Evolutionary conservation across 2,329 filamentous ascomycete species (phyloP).

Genomic region (Botrytis deweyae): DNA sequence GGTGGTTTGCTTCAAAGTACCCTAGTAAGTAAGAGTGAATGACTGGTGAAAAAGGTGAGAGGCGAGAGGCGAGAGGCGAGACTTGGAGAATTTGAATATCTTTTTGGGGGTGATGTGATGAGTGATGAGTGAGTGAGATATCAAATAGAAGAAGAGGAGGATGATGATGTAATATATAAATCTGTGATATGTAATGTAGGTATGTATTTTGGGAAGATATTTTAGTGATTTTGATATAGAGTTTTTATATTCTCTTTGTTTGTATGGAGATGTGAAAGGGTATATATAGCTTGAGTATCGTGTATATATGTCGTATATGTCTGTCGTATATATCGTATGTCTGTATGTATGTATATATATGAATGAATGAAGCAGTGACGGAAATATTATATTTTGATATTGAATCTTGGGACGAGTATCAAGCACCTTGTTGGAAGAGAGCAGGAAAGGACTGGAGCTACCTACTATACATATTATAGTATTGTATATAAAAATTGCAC

Average conservation of each 20-base stretch:
- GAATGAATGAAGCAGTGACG: background rate
- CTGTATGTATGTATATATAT: background rate
- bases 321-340: too few relatives aligned
- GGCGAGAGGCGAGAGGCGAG: background rate
- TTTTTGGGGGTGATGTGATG: background rate
- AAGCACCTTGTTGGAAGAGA: background rate
- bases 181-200: background rate
- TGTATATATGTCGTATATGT: background rate
- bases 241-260: background rate
- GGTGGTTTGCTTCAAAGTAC: background rate
- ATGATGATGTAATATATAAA: background rate
- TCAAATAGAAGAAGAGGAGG: background rate
- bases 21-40: background rate
- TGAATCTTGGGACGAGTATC: background rate
- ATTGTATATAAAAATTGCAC: background rate
- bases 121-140: background rate
- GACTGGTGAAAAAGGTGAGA: too few relatives aligned
- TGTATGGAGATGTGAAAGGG: background rate
- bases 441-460: too few relatives aligned
- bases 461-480: background rate
- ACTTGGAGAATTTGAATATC: background rate
- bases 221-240: background rate
- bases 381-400: background rate
- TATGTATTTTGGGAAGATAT: background rate
- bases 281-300: too few relatives aligned